phyloP scores from a whole-genome alignment of 306 rosid species.

The Acacia confusa region DNA sequence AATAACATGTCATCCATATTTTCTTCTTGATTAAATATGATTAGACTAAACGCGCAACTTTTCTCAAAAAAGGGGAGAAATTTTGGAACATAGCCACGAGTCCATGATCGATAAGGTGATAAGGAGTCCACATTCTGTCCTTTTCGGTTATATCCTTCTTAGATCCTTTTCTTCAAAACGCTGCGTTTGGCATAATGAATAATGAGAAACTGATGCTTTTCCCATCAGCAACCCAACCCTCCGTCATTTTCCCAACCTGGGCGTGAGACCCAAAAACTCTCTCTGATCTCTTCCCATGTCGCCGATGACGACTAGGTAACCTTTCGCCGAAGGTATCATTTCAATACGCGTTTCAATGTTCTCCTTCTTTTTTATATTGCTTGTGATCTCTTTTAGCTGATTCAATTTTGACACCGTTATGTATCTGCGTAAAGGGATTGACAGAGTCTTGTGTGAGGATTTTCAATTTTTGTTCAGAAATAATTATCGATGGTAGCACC shows the following conservation, averaged over 20 bases:
- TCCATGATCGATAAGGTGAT: background rate
- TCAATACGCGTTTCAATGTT: background rate
- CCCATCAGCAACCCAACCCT: too few species aligned
- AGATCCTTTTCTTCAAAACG: too few species aligned
- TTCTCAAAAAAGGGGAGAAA: too few species aligned
- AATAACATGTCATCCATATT: too few species aligned
- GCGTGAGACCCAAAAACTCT: constrained; percentile 18
- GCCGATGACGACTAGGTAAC: constrained; percentile 35
- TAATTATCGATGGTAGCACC: constrained; percentile 59
- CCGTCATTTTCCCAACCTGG: too few species aligned
- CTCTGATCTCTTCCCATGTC: constrained; percentile 44
- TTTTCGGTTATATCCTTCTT: too few species aligned
- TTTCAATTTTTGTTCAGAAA: constrained; percentile 22
- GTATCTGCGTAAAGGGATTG: constrained; percentile 17
- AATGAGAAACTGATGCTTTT: too few species aligned
- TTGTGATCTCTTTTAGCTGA: constrained; percentile 35
- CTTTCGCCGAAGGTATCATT: constrained; percentile 1
- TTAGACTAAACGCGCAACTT: too few species aligned
- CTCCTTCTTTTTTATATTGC: background rate
- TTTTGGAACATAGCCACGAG: background rate
- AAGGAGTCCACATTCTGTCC: too few species aligned
- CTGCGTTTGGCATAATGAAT: too few species aligned
- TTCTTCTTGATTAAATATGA: too few species aligned
- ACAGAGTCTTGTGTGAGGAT: constrained; percentile 14
- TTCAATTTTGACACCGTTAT: background rate